phyloP scores from a whole-genome alignment of 805 yeast genomes.

The Candida maris region DNA sequence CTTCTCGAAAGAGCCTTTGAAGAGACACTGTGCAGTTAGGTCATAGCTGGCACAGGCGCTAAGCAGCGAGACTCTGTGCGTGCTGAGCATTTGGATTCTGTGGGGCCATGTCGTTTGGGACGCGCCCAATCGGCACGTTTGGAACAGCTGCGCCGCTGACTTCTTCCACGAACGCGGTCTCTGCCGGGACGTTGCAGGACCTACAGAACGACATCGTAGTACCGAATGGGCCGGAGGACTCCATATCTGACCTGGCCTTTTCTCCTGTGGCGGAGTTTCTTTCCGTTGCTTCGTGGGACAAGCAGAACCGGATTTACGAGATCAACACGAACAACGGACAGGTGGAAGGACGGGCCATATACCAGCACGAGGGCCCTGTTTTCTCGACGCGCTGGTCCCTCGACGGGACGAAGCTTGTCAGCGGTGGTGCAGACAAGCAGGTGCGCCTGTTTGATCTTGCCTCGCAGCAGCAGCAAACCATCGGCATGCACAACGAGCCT shows the following conservation, averaged over 20 bases:
- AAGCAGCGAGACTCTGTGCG: no score
- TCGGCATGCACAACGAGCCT: slow-evolving; percentile 83
- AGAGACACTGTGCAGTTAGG: no score
- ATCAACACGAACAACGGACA: slow-evolving; percentile 66
- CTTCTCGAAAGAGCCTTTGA: no score
- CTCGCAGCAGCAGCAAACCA: slow-evolving; percentile 75
- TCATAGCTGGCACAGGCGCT: no score
- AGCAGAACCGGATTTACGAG: slow-evolving; percentile 89
- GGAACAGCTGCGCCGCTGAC: slow-evolving; percentile 10
- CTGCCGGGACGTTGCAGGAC: slow-evolving; percentile 52
- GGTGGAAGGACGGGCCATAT: slow-evolving; percentile 84
- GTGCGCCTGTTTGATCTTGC: slow-evolving; percentile 80
- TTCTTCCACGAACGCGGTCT: slow-evolving; percentile 23
- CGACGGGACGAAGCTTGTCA: slow-evolving; percentile 84
- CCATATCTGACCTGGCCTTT: slow-evolving; percentile 77
- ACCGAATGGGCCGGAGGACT: slow-evolving; percentile 86
- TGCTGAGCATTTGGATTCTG: no score
- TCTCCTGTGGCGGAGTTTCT: slow-evolving; percentile 82
- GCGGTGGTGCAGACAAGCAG: slow-evolving; percentile 89
- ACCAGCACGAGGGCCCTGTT: slow-evolving; percentile 87
- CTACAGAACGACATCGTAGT: slow-evolving; percentile 67
- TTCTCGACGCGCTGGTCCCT: slow-evolving; percentile 74
- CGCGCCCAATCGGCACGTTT: slow-evolving; percentile 27
- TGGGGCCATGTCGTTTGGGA: slow-evolving; percentile 27
- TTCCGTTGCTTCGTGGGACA: slow-evolving; percentile 91